These are phyloP conservation scores for Tylopilus orsonianus DNA, from an alignment of 1,284 basidiomycete species.

Conservation along the genomic window DNA sequence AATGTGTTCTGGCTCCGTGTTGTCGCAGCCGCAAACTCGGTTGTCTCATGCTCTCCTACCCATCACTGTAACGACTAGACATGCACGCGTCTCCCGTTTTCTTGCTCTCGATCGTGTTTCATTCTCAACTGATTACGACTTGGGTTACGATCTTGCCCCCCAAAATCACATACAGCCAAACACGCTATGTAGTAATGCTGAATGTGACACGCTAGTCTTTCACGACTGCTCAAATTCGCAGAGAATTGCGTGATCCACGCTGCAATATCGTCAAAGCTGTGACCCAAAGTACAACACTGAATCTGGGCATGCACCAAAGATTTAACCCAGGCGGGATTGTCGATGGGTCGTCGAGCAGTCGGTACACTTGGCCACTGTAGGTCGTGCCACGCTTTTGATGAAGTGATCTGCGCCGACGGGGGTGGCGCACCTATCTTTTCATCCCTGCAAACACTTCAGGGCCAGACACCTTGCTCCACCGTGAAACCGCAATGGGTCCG, in stretches of 20 bases:
- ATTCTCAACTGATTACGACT: slow-evolving; percentile 20
- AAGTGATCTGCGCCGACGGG: neutral
- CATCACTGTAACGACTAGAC: slow-evolving; percentile 65
- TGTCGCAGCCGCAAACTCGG: slow-evolving; percentile 26
- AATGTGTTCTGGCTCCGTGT: slow-evolving; percentile 24
- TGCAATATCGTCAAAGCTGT: slow-evolving; percentile 6
- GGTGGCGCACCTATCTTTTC: slow-evolving; percentile 46
- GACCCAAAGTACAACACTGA: slow-evolving; percentile 13
- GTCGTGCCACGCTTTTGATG: slow-evolving; percentile 7
- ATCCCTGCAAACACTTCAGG: slow-evolving; percentile 61
- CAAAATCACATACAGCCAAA: slow-evolving; percentile 22
- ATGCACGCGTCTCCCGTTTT: slow-evolving; percentile 45
- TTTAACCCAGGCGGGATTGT: slow-evolving; percentile 1
- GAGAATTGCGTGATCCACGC: slow-evolving; percentile 1
- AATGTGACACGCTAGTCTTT: slow-evolving; percentile 21
- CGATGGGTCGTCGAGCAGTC: slow-evolving; percentile 1
- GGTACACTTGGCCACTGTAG: slow-evolving; percentile 7
- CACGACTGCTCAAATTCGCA: slow-evolving; percentile 3
- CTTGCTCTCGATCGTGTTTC: slow-evolving; percentile 33
- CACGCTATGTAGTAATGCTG: slow-evolving; percentile 13
- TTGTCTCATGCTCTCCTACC: slow-evolving; percentile 24
- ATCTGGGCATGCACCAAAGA: slow-evolving; percentile 9
- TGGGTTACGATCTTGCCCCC: slow-evolving; percentile 10
- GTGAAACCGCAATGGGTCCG: slow-evolving; percentile 60
- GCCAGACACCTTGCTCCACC: slow-evolving; percentile 72